These are phyloP conservation scores for Gossypium anomalum DNA, from an alignment of 345 rosid species.

Conservation along the genomic window DNA sequence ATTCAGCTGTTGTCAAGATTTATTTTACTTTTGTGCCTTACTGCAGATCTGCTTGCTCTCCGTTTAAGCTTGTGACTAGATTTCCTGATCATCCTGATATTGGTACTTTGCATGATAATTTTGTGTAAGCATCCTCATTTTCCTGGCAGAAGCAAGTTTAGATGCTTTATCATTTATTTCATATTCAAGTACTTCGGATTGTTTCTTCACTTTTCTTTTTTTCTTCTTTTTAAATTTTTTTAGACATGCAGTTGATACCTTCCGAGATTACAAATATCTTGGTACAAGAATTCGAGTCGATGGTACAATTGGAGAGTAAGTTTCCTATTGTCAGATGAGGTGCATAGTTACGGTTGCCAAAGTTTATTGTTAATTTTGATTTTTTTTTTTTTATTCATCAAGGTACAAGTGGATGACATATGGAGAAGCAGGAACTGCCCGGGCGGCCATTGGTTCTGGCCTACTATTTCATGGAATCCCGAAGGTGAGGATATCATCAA, in stretches of 20 bases:
- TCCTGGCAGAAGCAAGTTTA: neutral
- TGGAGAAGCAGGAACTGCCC: conserved; percentile 92
- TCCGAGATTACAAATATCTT: conserved; percentile 77
- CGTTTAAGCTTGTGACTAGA: conserved; percentile 70
- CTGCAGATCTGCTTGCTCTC: conserved; percentile 71
- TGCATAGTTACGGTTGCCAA: conserved; percentile 9
- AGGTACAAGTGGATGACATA: conserved; percentile 98
- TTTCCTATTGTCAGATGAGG: conserved; percentile 14
- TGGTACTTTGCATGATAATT: conserved; percentile 88
- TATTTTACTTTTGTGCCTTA: conserved; percentile 1
- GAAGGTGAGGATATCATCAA: conserved; percentile 33
- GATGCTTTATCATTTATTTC: neutral
- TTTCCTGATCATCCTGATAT: conserved; percentile 84
- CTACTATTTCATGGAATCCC: conserved; percentile 64
- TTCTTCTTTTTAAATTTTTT: conserved; percentile 3
- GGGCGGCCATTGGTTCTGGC: conserved; percentile 83
- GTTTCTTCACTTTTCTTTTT: conserved; percentile 1
- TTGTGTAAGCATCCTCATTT: conserved; percentile 51
- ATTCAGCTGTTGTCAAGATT: conserved; percentile 22
- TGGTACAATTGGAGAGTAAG: conserved; percentile 97
- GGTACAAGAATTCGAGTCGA: conserved; percentile 82
- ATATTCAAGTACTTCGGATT: conserved; percentile 1
- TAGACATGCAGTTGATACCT: conserved; percentile 71
- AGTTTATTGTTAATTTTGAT: conserved; percentile 3
- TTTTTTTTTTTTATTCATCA: conserved; percentile 10